Conservation (phyloP, 2,329 filamentous ascomycete genomes). For the Myotisia sp. region DNA sequence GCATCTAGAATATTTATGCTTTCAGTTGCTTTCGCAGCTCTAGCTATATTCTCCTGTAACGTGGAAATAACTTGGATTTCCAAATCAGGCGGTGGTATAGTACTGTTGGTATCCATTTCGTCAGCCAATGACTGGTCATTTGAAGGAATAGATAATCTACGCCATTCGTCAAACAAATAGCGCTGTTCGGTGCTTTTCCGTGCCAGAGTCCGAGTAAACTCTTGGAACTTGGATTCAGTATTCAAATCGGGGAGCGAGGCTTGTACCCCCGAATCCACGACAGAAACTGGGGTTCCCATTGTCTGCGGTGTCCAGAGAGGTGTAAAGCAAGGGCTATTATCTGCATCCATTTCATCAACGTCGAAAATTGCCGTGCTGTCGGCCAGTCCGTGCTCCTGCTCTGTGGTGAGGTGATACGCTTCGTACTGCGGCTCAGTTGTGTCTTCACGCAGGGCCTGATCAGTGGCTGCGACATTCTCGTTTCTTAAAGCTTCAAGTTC, state of each 20-base stretch:
- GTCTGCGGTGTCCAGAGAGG: constrained; percentile 5
- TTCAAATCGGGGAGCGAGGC: constrained; percentile 6
- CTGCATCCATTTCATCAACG: constrained; percentile 2
- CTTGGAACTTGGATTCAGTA: constrained; percentile 6
- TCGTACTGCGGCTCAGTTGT: no score
- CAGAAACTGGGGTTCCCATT: background rate
- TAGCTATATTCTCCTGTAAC: constrained; percentile 22
- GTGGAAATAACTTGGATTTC: constrained; percentile 24
- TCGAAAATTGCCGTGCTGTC: no score
- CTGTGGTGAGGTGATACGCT: no score
- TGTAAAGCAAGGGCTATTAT: background rate
- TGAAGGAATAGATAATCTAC: constrained; percentile 17
- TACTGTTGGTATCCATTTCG: constrained; percentile 4
- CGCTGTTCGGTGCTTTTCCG: constrained; percentile 27
- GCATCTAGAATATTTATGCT: constrained; percentile 23
- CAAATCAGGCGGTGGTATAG: constrained; percentile 27
- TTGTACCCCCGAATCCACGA: constrained; percentile 6
- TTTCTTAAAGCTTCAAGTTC: constrained; percentile 15
- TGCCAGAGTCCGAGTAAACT: constrained; percentile 26
- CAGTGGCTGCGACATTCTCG: constrained; percentile 5
- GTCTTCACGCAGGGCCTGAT: no score
- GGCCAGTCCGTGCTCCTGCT: no score
- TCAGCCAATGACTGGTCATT: constrained; percentile 8
- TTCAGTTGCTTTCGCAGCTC: constrained; percentile 26
- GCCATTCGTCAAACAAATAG: constrained; percentile 28